Percentiles rank a stretch among this genome's conserved stretches.
These are phyloP conservation scores for Paxillus ammoniavirescens DNA, from an alignment of 768 basidiomycete species.

Conservation along the genomic window DNA sequence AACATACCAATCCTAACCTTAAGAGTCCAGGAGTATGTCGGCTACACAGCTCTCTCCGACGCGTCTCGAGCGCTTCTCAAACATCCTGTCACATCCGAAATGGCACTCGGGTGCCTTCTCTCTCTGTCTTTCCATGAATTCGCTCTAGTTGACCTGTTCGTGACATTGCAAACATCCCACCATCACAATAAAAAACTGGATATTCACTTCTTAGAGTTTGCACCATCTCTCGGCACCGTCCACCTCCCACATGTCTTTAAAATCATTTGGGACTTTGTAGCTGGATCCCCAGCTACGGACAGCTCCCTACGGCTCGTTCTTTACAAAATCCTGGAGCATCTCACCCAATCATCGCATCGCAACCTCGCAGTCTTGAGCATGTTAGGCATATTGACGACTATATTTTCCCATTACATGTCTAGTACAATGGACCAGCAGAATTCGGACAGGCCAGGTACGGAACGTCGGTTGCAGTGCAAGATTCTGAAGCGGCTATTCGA, in stretches of 20 bases:
- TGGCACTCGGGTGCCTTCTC: slow-evolving; percentile 65
- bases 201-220: slow-evolving; percentile 39
- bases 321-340: slow-evolving; percentile 61
- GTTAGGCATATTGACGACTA: slow-evolving; percentile 50
- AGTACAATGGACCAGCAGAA: slow-evolving; percentile 15
- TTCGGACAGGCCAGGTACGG: slow-evolving; percentile 21
- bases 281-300: slow-evolving; percentile 35
- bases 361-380: slow-evolving; percentile 69
- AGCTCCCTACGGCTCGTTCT: slow-evolving; percentile 48
- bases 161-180: slow-evolving; percentile 33
- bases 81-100: slow-evolving; percentile 46
- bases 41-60: slow-evolving; percentile 61
- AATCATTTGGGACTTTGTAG: slow-evolving; percentile 54
- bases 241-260: slow-evolving; percentile 58
- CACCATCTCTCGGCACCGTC: slow-evolving; percentile 46
- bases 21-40: slow-evolving; percentile 41
- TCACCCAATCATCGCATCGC: slow-evolving; percentile 59
- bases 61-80: slow-evolving; percentile 55
- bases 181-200: slow-evolving; percentile 44
- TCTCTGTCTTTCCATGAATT: slow-evolving; percentile 68
- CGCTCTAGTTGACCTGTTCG: slow-evolving; percentile 54
- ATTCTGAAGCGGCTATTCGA: slow-evolving; percentile 69
- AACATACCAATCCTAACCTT: slow-evolving; percentile 31
- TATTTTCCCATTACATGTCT: slow-evolving; percentile 37
- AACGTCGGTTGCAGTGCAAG: slow-evolving; percentile 58